Percentiles rank a stretch among this genome's conserved stretches.
phyloP scores from a whole-genome alignment of 2,329 filamentous ascomycete species.

The Metarhizium album region DNA sequence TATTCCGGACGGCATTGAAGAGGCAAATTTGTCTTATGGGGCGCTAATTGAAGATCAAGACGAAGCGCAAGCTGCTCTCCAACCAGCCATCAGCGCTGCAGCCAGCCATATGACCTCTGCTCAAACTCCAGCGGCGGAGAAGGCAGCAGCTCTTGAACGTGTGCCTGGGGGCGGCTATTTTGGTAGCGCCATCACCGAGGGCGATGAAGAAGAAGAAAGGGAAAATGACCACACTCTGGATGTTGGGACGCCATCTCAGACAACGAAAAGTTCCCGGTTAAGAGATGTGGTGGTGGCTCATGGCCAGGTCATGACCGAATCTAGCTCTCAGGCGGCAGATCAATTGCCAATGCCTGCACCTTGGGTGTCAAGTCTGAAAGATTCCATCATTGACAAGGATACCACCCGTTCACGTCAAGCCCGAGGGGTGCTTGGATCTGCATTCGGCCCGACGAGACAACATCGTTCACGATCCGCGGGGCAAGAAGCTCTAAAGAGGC shows the following conservation, averaged over 20 bases:
- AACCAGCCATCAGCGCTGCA: constrained; percentile 45
- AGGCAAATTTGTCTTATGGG: constrained; percentile 10
- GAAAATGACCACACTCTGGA: constrained; percentile 13
- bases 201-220: constrained; percentile 9
- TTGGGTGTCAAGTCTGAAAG: constrained; percentile 18
- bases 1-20: constrained; percentile 6
- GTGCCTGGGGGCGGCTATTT: constrained; percentile 16
- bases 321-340: not conserved
- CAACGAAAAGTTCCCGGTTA: constrained; percentile 7
- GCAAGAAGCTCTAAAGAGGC: constrained; percentile 44
- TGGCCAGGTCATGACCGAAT: not conserved
- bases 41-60: constrained; percentile 34
- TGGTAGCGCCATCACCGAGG: constrained; percentile 9
- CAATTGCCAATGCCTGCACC: constrained; percentile 16
- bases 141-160: constrained; percentile 42
- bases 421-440: constrained; percentile 28
- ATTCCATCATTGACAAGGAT: constrained; percentile 8
- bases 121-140: constrained; percentile 46
- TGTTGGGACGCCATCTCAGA: constrained; percentile 8
- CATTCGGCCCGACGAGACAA: constrained; percentile 36
- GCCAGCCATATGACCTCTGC: constrained; percentile 45
- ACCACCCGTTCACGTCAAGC: constrained; percentile 14
- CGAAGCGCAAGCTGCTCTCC: constrained; percentile 48
- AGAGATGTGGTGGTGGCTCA: not conserved
- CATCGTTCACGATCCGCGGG: constrained; percentile 44